Evolutionary conservation across 257 asterid species (phyloP), one percentile per base, ranked within the genome.

Genomic region (Eustoma russellianum): DNA sequence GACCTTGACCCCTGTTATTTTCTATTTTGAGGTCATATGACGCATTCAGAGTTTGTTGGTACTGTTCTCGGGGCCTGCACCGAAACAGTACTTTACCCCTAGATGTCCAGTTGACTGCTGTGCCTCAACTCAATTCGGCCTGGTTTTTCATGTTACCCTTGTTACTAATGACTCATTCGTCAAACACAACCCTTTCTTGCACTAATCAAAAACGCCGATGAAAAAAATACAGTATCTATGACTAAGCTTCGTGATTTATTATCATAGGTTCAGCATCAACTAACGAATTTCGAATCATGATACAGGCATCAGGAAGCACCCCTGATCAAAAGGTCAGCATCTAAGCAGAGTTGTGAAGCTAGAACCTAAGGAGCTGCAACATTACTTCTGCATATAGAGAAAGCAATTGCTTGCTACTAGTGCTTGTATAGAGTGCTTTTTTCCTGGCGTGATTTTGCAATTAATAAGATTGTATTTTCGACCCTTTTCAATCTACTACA

Each of bases 301-400:
- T 15, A 51, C 74, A 76, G 82, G 79, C 72, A 17, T 63, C 74
- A 28, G 53, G 69, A 17, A 69, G 70, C 73, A 62, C 68, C 7
- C 13, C 40, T 15, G 81, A 68, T 38, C 79, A 76, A 51, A 76
- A 76, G 63, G 59, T 72, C 66, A 62, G 18, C 70, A 72, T 58
- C 74, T 76, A 46, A 68, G 48, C 47, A 65, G 30, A 15, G 11
- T 3, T 18, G 8, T 3, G 17, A 33, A n/a, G 44, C 60, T 63
- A 18, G 41, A 6, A 19, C 57, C 43, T 43, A 56, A 38, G 19
- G 43, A 16, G 48, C 52, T 50, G 16, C 55, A 44, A 45, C 40
- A 18, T 5, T n/a, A 12, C 19, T 51, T 40, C 38, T 17, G 18
- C 46, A 41, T 40, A 46, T 40, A 46, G 68, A 41, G 48, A 48